Base-by-base conservation (phyloP, 345 rosid species). In the Erysimum cheiranthoides region DNA sequence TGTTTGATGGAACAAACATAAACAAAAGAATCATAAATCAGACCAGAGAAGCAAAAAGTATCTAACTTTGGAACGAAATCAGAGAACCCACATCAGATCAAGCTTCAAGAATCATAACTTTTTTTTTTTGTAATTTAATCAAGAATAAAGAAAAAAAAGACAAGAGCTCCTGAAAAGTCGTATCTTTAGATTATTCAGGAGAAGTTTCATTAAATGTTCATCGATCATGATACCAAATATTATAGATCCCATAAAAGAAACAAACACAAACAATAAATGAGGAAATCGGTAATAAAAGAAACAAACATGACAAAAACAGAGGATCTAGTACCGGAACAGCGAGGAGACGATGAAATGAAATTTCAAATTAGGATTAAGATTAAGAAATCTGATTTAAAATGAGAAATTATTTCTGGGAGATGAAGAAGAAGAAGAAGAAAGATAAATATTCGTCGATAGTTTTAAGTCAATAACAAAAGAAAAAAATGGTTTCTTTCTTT, bases 31-130 rank as follows among this genome's bases (percentile, higher is more conserved):
- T 3, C 12, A 12, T 6, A 5, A 63, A 57, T 77, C 38, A 77
- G 38, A 77, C 25, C 10, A 69, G 10, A 35, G 46, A 67, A 59
- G 18, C 43, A 66, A 46, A 34, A 76, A 51, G 58, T 5, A 6
- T 51, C n/a, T 0, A 68, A 68, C 64, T 69, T 67, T 69, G 9
- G 50, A 62, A 76, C 1, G 36, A 38, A 18, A 39, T 28, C 46
- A 46, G 13, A 62, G 6, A 64, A 63, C 67, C 76, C 72, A 65
- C 4, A 77, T 65, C 81, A 78, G 77, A 78, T 78, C 81, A 68
- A 68, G 47, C 18, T 30, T 40, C 63, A 60, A 1, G 34, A 31
- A 61, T 28, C 28, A 47, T 38, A 8, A 18, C n/a, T n/a, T 8
- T 6, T 10, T 38, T 17, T 8, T 14, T 53, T n/a, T 34, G 63